Evolutionary conservation across 805 yeast genomes (phyloP), one percentile per base, ranked within the genome.

Genomic region (Starmerella apis): DNA sequence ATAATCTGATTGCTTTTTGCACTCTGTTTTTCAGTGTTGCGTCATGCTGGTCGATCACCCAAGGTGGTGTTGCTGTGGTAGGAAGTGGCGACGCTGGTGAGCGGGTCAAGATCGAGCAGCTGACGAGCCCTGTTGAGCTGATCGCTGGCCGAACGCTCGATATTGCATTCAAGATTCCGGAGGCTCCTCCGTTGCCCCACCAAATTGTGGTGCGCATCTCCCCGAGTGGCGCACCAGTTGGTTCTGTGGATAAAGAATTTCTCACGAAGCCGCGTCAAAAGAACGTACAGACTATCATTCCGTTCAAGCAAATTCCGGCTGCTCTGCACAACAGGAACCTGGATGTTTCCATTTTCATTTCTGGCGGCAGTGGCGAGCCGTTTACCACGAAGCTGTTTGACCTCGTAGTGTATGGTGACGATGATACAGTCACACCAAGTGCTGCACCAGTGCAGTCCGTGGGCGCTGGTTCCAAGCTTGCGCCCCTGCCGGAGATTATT

Each of bases 401-500:
- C 32, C 44, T 54, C 18, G 47, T 48, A 4, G 55, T 53, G 8
- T 46, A 51, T 37, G 54, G 55, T 36, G 57, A 53, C 14, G 51
- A 48, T n/a, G 55, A 56, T 35, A 46, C 45, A 4, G n/a, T 47
- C 47, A 19, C n/a, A n/a, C 43, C 33, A 28, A 20, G 14, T 10
- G 28, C 20, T 7, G 46, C 43, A 27, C 47, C 50, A 8, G 24
- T 55, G 11, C 47, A 37, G 27, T 28, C 31, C 13, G 36, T 45
- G 36, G 52, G 53, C 27, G 19, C 39, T 11, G 49, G 50, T 18
- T 30, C 45, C 11, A 25, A 25, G 23, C 51, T 61, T 22, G 81
- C 74, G 2, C 63, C 73, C 13, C 64, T 72, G 61, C 76, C 80
- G 2, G 87, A 81, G 65, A 81, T 86, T 56, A 65, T 64, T 55